Conservation (phyloP, 345 rosid species). For the Eucalyptus viminalis region DNA sequence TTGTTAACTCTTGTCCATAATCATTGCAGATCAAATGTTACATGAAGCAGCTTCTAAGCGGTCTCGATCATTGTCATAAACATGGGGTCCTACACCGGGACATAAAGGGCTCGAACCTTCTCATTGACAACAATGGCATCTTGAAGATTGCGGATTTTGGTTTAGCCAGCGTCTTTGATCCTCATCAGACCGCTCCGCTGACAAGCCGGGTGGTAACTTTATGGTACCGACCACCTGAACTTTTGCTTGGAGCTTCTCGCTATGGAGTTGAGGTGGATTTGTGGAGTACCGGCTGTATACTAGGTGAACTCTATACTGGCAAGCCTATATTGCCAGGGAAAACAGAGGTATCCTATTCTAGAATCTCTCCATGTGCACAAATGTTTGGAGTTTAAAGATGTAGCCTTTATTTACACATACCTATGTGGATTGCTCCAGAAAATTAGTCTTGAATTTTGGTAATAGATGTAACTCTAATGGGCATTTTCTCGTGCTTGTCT, state of each 20-base stretch:
- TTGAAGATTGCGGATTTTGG: slow-evolving; percentile 98
- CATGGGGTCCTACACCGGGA: slow-evolving; percentile 83
- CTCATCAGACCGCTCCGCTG: slow-evolving; percentile 36
- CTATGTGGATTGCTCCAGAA: background rate
- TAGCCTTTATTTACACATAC: background rate
- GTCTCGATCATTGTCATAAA: slow-evolving; percentile 91
- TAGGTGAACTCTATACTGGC: slow-evolving; percentile 75
- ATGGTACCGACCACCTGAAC: slow-evolving; percentile 99
- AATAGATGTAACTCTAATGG: background rate
- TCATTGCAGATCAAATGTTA: slow-evolving; percentile 75
- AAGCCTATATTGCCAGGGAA: slow-evolving; percentile 90
- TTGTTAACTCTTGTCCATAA: background rate
- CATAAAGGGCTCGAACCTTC: slow-evolving; percentile 96
- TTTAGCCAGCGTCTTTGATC: slow-evolving; percentile 66
- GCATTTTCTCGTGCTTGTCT: background rate
- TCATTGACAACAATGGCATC: slow-evolving; percentile 64
- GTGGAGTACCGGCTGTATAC: slow-evolving; percentile 97
- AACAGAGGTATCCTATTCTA: slow-evolving; percentile 55
- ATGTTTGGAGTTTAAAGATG: background rate
- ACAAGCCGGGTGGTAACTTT: slow-evolving; percentile 98
- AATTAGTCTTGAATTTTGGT: background rate
- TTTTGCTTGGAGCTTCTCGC: slow-evolving; percentile 77
- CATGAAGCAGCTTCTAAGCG: slow-evolving; percentile 89
- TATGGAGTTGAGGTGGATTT: slow-evolving; percentile 87
- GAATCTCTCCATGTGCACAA: background rate